These are phyloP conservation scores for Physcia stellaris DNA, from an alignment of 495 filamentous ascomycete species.

Conservation along the genomic window DNA sequence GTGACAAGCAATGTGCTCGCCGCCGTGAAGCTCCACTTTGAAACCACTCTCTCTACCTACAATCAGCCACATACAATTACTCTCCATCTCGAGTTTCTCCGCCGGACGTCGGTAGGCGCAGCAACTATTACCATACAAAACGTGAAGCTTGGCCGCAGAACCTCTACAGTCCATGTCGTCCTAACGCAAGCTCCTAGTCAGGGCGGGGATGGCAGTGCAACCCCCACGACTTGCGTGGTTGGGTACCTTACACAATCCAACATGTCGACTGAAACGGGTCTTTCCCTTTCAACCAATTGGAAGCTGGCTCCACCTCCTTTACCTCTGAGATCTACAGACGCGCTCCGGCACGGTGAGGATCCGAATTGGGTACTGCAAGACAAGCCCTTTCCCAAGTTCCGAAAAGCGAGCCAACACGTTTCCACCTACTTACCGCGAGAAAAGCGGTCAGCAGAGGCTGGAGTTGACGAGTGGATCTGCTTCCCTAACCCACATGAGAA, in stretches of 20 bases:
- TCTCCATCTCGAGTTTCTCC: constrained; percentile 62
- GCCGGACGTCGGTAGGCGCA: constrained; percentile 49
- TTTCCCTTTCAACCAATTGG: constrained; percentile 41
- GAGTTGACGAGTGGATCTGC: constrained; percentile 55
- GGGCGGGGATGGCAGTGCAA: constrained; percentile 15
- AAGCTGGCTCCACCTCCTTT: constrained; percentile 30
- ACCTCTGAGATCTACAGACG: constrained; percentile 28
- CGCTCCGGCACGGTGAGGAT: constrained; percentile 15
- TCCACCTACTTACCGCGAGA: constrained; percentile 40
- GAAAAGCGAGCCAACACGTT: constrained; percentile 40
- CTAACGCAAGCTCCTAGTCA: too few relatives aligned
- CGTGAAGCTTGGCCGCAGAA: constrained; percentile 55
- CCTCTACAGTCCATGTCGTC: constrained; percentile 56
- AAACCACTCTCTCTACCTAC: constrained; percentile 42
- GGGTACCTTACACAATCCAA: constrained; percentile 12
- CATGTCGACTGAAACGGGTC: constrained; percentile 36
- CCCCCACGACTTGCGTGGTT: constrained; percentile 5
- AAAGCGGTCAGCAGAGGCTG: constrained; percentile 24
- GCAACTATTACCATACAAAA: constrained; percentile 53
- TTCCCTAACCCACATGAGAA: constrained; percentile 19
- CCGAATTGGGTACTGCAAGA: constrained; percentile 19
- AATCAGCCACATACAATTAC: constrained; percentile 50
- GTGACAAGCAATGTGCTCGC: constrained; percentile 50
- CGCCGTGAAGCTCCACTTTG: constrained; percentile 49
- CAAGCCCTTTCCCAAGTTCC: constrained; percentile 31